Evolutionary conservation across 192 early-diverging fungal genomes (phyloP), one percentile per base, ranked within the genome.

Genomic region (Paraglomus occultum): DNA sequence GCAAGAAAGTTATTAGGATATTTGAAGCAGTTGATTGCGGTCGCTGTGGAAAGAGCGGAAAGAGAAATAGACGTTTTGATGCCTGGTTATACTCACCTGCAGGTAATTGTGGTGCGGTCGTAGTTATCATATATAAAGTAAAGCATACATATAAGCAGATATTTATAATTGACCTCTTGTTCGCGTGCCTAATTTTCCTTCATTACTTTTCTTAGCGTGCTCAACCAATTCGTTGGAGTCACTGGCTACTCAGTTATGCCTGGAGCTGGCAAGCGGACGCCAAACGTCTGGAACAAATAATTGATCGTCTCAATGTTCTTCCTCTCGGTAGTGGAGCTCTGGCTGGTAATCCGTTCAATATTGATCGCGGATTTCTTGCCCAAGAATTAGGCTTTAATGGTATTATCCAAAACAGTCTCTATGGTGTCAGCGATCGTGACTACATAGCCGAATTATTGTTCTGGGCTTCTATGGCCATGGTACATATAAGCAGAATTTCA

Each of bases 71-170:
- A 97, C 76, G 88, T 95, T n/a, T 72, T 99, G 61, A 96, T 99
- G 94, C 97, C 97, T 45, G 97, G 97, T 0, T 99, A 97, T 83
- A 99, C 97, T n/a, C 97, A 99, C 76, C 72, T 99, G 74, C 97
- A 95, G 78, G 85, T 89, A 74, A 31, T 31, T 20, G 17, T 52
- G 20, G 6, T 52, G 51, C 51, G 17, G 17, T n/a, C n/a, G n/a
- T n/a, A n/a, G n/a, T 52, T 18, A 51, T 20, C 18, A 2, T 51
- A 20, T 51, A 51, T 51, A n/a, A 51, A n/a, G 50, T 51, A 51
- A 14, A 51, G 12, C 50, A 51, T 51, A n/a, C 3, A 38, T 18
- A 74, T 15, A 11, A 14, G 22, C 45, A 5, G 43, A 12, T 45
- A 44, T 20, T 65, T 20, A 12, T 7, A 31, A 31, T 12, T 17